phyloP scores from a whole-genome alignment of 192 early-diverging fungal species.

The Backusella luteola region DNA sequence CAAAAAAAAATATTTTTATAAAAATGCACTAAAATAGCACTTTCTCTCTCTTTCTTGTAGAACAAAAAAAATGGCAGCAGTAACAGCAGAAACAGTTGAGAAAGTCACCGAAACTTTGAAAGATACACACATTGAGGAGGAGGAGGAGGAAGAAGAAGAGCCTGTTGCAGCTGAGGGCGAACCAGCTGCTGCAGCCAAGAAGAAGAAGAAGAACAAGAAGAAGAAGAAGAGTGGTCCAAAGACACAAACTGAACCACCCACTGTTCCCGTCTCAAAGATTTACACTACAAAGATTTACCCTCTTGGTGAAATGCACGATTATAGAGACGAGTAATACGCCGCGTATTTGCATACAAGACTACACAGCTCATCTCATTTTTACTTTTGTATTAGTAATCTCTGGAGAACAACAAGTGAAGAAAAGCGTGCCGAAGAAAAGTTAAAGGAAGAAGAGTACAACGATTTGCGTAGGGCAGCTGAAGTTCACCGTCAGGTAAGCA shows the following conservation, averaged over 20 bases:
- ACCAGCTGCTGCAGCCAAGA: conserved; percentile 15
- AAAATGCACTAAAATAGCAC: neutral
- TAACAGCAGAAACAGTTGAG: neutral
- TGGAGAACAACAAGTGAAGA: conserved; percentile 92
- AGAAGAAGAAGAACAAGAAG: conserved; percentile 61
- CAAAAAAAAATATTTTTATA: neutral
- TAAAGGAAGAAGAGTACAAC: conserved; percentile 69
- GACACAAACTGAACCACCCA: conserved; percentile 63
- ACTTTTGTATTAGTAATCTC: conserved; percentile 58
- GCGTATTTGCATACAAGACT: neutral
- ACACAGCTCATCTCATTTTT: neutral
- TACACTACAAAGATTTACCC: conserved; percentile 79
- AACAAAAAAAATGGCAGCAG: conserved; percentile 3
- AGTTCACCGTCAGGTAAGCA: conserved; percentile 76
- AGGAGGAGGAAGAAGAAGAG: conserved; percentile 6
- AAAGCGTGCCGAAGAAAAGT: conserved; percentile 79
- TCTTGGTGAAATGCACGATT: conserved; percentile 80
- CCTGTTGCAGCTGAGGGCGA: conserved; percentile 18
- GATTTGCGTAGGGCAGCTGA: conserved; percentile 89
- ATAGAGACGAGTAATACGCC: conserved; percentile 69
- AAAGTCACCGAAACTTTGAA: neutral
- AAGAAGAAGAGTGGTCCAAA: conserved; percentile 62
- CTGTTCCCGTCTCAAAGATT: conserved; percentile 79
- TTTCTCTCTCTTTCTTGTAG: neutral
- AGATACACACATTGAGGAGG: conserved; percentile 14